Conservation (phyloP, 768 basidiomycete species). For the Boletellus ananas region DNA sequence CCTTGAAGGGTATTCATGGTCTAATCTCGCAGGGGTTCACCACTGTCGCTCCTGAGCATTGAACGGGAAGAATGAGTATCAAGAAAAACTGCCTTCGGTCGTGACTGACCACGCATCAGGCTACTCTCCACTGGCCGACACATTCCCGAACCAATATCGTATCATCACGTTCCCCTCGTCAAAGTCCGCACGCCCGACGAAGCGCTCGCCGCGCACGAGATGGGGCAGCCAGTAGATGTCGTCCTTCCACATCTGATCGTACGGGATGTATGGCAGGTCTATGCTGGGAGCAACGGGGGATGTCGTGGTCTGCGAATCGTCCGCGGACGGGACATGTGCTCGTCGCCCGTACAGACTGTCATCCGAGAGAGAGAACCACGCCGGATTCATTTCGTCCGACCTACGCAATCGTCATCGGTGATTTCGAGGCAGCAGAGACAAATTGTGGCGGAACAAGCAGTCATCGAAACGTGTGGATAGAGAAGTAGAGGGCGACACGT, state of each 20-base stretch:
- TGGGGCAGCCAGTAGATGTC: constrained; percentile 70
- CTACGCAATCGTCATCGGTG: constrained; percentile 35
- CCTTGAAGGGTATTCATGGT: too few species aligned
- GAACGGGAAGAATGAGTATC: too few species aligned
- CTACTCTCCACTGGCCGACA: background rate
- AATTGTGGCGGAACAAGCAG: background rate
- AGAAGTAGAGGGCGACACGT: background rate
- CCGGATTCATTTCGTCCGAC: constrained; percentile 83
- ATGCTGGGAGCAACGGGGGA: background rate
- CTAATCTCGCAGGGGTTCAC: too few species aligned
- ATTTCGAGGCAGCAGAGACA: background rate
- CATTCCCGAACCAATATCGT: constrained; percentile 74
- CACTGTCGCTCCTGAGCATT: too few species aligned
- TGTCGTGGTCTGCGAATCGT: background rate
- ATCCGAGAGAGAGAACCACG: constrained; percentile 59
- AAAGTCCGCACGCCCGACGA: constrained; percentile 51
- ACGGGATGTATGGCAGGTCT: constrained; percentile 50
- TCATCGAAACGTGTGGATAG: too few species aligned
- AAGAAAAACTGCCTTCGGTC: too few species aligned
- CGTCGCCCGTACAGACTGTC: constrained; percentile 16
- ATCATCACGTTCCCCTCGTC: constrained; percentile 81
- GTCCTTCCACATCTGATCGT: constrained; percentile 54
- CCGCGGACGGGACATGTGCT: background rate
- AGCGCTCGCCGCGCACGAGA: constrained; percentile 40
- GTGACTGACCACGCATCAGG: background rate